Percentiles rank a stretch among this genome's conserved stretches.
phyloP scores from a whole-genome alignment of 2,329 filamentous ascomycete species.

The Aureobasidium sp. region DNA sequence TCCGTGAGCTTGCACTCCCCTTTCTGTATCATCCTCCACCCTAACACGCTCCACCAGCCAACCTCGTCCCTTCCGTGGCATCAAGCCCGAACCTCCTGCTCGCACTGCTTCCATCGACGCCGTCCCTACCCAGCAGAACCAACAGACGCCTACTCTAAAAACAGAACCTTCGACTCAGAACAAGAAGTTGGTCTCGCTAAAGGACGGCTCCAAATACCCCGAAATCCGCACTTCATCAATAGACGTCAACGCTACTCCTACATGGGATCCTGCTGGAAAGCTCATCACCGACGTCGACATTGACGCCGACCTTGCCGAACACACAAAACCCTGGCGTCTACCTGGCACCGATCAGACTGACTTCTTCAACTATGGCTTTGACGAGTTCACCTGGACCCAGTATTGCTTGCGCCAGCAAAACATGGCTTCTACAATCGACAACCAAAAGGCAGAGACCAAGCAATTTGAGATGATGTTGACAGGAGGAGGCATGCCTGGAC shows the following conservation, averaged over 20 bases:
- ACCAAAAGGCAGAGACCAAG: conserved; percentile 63
- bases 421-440: conserved; percentile 62
- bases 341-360: conserved; percentile 92
- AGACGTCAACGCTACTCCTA: conserved; percentile 74
- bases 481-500: conserved; percentile 27
- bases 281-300: conserved; percentile 57
- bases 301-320: conserved; percentile 52
- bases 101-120: conserved; percentile 22
- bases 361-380: conserved; percentile 98
- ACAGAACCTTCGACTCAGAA: conserved; percentile 17
- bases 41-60: conserved; percentile 1
- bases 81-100: conserved; percentile 21
- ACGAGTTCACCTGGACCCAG: conserved; percentile 95
- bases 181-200: conserved; percentile 14
- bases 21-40: background rate
- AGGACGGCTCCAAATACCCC: conserved; percentile 56
- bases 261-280: conserved; percentile 60
- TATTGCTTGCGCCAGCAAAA: conserved; percentile 85
- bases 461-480: conserved; percentile 56
- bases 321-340: conserved; percentile 88
- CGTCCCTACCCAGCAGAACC: conserved; percentile 26
- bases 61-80: conserved; percentile 20
- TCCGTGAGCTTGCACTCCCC: conserved; percentile 21
- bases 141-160: conserved; percentile 27
- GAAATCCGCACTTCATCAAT: conserved; percentile 69